Evolutionary conservation across 371 early-diverging fungal species (phyloP), one percentile per base, ranked within the genome.

Genomic region (Apophysomyces elegans): DNA sequence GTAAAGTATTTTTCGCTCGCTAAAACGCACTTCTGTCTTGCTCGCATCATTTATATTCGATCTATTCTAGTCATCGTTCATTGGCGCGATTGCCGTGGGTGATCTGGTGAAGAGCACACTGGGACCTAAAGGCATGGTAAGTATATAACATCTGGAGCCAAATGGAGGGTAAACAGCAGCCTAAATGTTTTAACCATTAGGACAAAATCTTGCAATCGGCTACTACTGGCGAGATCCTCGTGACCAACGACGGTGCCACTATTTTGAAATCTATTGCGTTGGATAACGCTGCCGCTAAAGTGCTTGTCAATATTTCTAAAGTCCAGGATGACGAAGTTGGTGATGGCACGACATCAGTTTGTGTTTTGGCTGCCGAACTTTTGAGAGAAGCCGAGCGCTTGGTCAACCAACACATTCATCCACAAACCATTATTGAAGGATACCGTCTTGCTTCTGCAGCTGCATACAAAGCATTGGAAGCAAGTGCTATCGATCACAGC

Each of bases 271-370:
- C 96, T 47, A 96, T 99, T 67, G 93, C 95, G 14, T 89, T 99
- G 45, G 99, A 99, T 80, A 97, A 98, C 76, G 95, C 99, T 6
- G 97, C 99, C 41, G 99, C 99, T 66, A 97, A 98, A 82, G 96
- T 99, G 13, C 85, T 99, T 56, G 98, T 99, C 68, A 97, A 96
- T 84, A 91, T 95, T 62, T 97, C 99, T 66, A 96, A 98, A 76
- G 99, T 96, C 12, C 99, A 99, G 85, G 99, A 99, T 81, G 98
- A 96, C 80, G 99, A 99, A 82, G 99, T 99, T 32, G 99, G 99
- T 62, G 99, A 99, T 82, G 99, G 99, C 57, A 99, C 99, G 13
- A 99, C 99, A 36, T 96, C 98, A 5, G 99, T 99, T 14, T 96
- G 98, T 75, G 97, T 99, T 39, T 87, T 99, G 61, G 98, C 99